Percentiles rank a stretch among this genome's conserved stretches.
These are phyloP conservation scores for Auricularia heimuer DNA, from an alignment of 768 basidiomycete genomes.

Conservation along the genomic window DNA sequence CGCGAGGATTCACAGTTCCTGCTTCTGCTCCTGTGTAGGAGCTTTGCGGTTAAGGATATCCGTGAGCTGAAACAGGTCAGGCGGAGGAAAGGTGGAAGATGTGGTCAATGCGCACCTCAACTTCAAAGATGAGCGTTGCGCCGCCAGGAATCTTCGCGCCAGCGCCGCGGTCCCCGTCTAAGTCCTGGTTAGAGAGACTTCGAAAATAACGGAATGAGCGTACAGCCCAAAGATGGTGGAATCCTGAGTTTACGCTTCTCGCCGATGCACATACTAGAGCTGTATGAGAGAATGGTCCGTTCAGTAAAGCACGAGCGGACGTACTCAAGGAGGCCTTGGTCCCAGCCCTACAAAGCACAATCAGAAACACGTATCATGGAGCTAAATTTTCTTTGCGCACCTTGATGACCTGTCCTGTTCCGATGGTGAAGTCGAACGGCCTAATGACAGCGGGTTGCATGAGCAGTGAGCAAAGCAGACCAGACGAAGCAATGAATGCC, in stretches of 20 bases:
- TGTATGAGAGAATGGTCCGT: background rate
- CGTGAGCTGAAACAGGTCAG: conserved; percentile 10
- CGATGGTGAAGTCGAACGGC: conserved; percentile 9
- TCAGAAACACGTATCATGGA: background rate
- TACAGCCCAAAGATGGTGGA: conserved; percentile 26
- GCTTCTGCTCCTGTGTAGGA: background rate
- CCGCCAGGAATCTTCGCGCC: conserved; percentile 27
- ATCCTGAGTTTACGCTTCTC: conserved; percentile 30
- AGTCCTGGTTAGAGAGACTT: background rate
- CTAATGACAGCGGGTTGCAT: background rate
- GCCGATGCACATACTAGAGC: conserved; percentile 22
- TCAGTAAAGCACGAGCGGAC: background rate
- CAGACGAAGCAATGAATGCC: background rate
- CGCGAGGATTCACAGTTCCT: conserved; percentile 6
- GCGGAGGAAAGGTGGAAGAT: background rate
- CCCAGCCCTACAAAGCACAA: conserved; percentile 2
- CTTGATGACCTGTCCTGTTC: conserved; percentile 8
- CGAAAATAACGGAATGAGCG: conserved; percentile 6
- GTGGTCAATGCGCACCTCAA: conserved; percentile 14
- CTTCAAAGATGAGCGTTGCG: conserved; percentile 27
- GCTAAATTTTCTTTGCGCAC: background rate
- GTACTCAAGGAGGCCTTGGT: conserved; percentile 9
- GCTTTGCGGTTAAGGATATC: conserved; percentile 23
- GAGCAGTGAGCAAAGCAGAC: background rate
- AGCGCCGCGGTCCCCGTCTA: conserved; percentile 20